These are phyloP conservation scores for Colletotrichum tropicale DNA, from an alignment of 2,329 filamentous ascomycete species.

Conservation along the genomic window DNA sequence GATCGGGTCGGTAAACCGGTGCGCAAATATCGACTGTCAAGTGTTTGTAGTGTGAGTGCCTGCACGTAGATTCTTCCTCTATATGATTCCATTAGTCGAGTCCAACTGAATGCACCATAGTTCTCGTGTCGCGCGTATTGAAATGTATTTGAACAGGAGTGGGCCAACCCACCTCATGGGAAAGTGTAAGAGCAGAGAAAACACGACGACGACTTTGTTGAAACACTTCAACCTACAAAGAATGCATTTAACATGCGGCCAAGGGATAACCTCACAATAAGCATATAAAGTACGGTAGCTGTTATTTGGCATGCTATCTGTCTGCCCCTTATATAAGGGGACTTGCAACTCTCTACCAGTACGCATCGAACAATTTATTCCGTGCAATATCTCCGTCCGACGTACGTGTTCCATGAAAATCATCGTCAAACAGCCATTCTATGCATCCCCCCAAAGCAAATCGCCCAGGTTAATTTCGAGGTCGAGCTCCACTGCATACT, in stretches of 20 bases:
- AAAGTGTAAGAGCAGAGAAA: background rate
- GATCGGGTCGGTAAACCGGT: background rate
- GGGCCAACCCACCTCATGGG: background rate
- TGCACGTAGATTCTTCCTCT: background rate
- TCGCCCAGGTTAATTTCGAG: conserved; percentile 19
- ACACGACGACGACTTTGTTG: background rate
- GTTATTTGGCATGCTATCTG: background rate
- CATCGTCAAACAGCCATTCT: background rate
- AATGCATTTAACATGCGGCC: background rate
- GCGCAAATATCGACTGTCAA: background rate
- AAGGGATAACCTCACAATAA: background rate
- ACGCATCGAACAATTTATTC: background rate
- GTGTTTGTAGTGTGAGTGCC: background rate
- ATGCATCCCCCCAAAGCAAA: background rate
- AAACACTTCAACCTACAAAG: background rate
- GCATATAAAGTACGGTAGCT: background rate
- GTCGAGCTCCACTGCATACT: background rate
- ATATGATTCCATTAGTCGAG: background rate
- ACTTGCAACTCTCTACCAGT: background rate
- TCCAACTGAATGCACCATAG: background rate
- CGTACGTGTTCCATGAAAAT: background rate
- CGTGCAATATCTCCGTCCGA: background rate
- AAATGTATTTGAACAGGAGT: background rate
- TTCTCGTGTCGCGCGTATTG: background rate
- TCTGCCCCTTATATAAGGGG: background rate